These are phyloP conservation scores for Aspergillus sp. DNA, from an alignment of 2,329 filamentous ascomycete genomes.

Conservation along the genomic window DNA sequence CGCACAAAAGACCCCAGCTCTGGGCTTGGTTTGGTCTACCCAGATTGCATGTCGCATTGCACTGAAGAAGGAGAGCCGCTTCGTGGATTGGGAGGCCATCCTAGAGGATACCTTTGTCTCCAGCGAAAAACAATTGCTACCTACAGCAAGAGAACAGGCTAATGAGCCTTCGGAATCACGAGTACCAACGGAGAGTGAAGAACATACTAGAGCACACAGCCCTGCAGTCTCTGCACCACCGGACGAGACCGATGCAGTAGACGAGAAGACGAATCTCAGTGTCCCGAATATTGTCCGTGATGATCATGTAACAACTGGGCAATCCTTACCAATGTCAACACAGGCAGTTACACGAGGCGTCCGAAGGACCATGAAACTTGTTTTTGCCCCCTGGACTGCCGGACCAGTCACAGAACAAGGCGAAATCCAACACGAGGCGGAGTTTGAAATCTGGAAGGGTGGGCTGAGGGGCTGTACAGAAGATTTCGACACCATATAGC, in stretches of 20 bases:
- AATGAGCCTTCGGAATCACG: background rate
- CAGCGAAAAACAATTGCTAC: background rate
- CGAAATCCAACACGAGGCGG: conserved; percentile 48
- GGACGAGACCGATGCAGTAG: background rate
- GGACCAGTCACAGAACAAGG: conserved; percentile 53
- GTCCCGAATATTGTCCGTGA: background rate
- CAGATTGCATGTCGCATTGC: conserved; percentile 83
- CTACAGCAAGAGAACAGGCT: background rate
- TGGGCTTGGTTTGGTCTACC: conserved; percentile 88
- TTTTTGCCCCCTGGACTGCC: conserved; percentile 77
- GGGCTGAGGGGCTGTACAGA: conserved; percentile 47
- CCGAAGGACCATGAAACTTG: conserved; percentile 80
- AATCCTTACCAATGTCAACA: background rate
- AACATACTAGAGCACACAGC: background rate
- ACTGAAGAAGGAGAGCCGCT: conserved; percentile 70
- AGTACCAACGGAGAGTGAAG: background rate
- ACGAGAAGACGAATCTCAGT: background rate
- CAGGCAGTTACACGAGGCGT: conserved; percentile 33
- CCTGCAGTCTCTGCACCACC: background rate
- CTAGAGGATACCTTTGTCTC: conserved; percentile 1
- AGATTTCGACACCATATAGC: background rate
- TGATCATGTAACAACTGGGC: background rate
- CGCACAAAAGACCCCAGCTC: conserved; percentile 74
- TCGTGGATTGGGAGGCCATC: conserved; percentile 20
- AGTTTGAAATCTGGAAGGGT: conserved; percentile 74